Conservation (phyloP, 2,329 filamentous ascomycete genomes). For the Dissoconium aciculare region DNA sequence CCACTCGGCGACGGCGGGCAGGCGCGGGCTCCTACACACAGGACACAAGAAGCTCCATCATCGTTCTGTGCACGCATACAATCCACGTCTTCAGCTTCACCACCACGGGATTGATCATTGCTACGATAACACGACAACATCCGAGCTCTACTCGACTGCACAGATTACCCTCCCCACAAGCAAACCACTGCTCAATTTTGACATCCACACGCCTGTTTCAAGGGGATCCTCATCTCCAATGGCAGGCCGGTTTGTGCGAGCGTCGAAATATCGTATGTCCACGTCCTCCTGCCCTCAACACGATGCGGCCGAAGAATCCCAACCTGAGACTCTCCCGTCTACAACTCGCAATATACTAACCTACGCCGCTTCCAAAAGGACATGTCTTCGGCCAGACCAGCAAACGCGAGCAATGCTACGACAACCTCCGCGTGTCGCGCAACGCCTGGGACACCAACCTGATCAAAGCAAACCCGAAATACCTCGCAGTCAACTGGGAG, state of each 20-base stretch:
- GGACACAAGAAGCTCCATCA: too few relatives aligned
- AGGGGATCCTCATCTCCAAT: conserved; percentile 33
- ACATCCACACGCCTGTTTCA: too few relatives aligned
- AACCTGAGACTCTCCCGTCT: neutral
- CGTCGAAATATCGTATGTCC: conserved; percentile 55
- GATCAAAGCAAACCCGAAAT: conserved; percentile 93
- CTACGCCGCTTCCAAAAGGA: conserved; percentile 44
- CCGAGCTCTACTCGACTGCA: too few relatives aligned
- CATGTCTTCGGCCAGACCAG: conserved; percentile 96
- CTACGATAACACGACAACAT: too few relatives aligned
- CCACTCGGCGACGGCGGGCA: too few relatives aligned
- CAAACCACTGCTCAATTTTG: too few relatives aligned
- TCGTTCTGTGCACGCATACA: too few relatives aligned
- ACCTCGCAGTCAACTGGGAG: conserved; percentile 97
- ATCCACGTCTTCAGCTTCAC: too few relatives aligned
- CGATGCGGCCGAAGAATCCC: conserved; percentile 17
- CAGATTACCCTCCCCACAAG: too few relatives aligned
- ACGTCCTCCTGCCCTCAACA: neutral
- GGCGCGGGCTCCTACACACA: too few relatives aligned
- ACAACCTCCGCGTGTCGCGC: conserved; percentile 89
- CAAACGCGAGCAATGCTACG: conserved; percentile 95
- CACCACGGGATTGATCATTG: too few relatives aligned
- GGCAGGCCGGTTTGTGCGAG: conserved; percentile 58
- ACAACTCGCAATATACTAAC: conserved; percentile 8
- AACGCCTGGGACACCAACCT: conserved; percentile 99